Conservation (phyloP, 73 alveolate species). For the Halteria grandinella region DNA sequence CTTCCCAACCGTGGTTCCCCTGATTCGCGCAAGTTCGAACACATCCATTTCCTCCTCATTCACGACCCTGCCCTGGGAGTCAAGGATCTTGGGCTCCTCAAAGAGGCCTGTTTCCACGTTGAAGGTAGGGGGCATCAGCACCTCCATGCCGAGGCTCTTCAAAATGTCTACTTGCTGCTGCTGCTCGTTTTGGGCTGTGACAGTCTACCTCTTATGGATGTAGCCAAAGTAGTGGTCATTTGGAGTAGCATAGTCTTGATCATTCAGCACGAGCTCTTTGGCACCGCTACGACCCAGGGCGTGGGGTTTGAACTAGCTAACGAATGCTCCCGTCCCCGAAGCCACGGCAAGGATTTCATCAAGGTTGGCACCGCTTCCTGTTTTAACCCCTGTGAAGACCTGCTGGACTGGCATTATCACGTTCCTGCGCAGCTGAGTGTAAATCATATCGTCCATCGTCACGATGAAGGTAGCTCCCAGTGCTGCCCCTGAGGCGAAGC, state of each 20-base stretch:
- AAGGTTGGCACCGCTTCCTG: neutral
- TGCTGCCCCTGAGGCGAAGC: conserved; percentile 26
- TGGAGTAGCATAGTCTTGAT: conserved; percentile 21
- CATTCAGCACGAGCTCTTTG: conserved; percentile 1
- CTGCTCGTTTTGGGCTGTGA: neutral
- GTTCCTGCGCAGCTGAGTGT: conserved; percentile 8
- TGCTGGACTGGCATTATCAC: neutral
- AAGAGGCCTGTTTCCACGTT: neutral
- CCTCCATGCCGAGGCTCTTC: conserved; percentile 3
- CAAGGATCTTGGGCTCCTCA: neutral
- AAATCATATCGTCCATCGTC: conserved; percentile 26
- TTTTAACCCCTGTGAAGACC: neutral
- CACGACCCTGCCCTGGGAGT: neutral
- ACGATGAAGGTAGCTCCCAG: neutral
- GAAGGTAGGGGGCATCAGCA: neutral
- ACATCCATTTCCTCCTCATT: conserved; percentile 18
- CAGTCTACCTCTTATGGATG: neutral
- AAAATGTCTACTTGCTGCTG: neutral
- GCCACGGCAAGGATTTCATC: neutral
- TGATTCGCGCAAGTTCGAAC: conserved; percentile 1
- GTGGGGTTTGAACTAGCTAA: conserved; percentile 10
- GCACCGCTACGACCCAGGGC: conserved; percentile 15
- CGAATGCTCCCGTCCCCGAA: neutral
- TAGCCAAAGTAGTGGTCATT: conserved; percentile 18
- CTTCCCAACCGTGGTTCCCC: neutral